Evolutionary conservation across 1,284 basidiomycete genomes (phyloP), one percentile per base, ranked within the genome.

Genomic region (Cystobasidium pallidum): DNA sequence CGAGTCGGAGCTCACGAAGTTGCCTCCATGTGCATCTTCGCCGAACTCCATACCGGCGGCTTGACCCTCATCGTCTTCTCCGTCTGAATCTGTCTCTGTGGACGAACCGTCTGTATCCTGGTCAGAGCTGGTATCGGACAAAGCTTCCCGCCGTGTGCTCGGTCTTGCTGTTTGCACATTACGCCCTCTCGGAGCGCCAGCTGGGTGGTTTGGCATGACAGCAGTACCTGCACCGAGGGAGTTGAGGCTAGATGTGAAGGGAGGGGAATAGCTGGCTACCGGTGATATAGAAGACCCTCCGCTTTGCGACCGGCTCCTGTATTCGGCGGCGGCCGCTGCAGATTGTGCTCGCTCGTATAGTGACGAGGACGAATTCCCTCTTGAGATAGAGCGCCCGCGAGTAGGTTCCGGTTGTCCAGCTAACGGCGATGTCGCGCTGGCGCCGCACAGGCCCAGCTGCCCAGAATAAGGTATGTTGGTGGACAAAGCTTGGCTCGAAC

Each of bases 341-440:
- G 66, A 57, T 36, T 51, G 57, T 10, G 55, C 68, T 45, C 68
- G 45, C 26, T 71, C 68, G 34, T 59, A 59, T 19, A 71, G 61
- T 36, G 68, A 71, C 0, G 68, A 71, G 0, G 68, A 71, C 13
- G 68, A 71, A 28, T 59, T 62, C 3, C 68, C 68, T 19, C 68
- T 47, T 1, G 68, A 71, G n/a, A 71, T 71, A 10, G 68, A 71
- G 13, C 68, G 58, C 15, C 68, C 68, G 8, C 68, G 68, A n/a
- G 59, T 32, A 13, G 68, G 68, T 41, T 71, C 68, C 62, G 7
- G 45, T 21, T 65, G 49, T 8, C 36, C 41, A 49, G 67, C 57
- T 26, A 19, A 36, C 0, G 67, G 58, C 47, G 67, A 52, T 8
- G 28, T 61, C 11, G 45, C 30, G 8, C 30, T 13, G 11, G 58